Base-by-base conservation (phyloP, 495 filamentous ascomycete species). In the Xylaria venustula region DNA sequence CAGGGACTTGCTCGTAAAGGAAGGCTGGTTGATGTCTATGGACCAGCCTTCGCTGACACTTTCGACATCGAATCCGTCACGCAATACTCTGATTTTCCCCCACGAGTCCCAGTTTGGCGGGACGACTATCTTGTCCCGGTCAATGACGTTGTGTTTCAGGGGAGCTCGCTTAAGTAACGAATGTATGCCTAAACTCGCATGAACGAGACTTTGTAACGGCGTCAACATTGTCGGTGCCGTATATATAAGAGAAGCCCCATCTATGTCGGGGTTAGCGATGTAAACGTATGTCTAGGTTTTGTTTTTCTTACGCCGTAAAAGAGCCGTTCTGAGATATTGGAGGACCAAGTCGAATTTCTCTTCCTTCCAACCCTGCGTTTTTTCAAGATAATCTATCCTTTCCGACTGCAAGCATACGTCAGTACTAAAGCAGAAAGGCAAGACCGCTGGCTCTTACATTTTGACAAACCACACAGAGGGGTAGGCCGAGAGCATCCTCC, bases 91-190 rank as follows among this genome's bases (percentile, higher is more conserved):
- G 60, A 99, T 97, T 74, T 98, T 99, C 26, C 91, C 93, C 92
- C 93, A 97, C 0, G 92, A 96, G 73, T 99, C 94, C 95, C 95
- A 98, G 71, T 96, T 96, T 11, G 92, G 88, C 3, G 94, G 95
- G 1, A 99, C 87, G 0, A 97, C 80, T 32, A 98, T 89, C 78
- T 93, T 96, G 71, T 98, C 95, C 30, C 95, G 81, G 72, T 98
- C 95, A 62, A 97, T 95, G 54, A 97, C 90, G 68, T 98, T 97
- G 73, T 94, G 90, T 75, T 93, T 97, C 25, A 97, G 78, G 41
- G 87, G 85, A 62, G 91, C 87, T 69, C 88, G 85, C 73, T 92
- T 90, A 12, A 95, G 73, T 54, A 93, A 81, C n/a, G 91, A 96
- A 61, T 91, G 89, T 65, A 98, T 95, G 15, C 90, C 92, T 37